phyloP scores from a whole-genome alignment of 257 asterid genomes.

The Jaltomata sinuosa region DNA sequence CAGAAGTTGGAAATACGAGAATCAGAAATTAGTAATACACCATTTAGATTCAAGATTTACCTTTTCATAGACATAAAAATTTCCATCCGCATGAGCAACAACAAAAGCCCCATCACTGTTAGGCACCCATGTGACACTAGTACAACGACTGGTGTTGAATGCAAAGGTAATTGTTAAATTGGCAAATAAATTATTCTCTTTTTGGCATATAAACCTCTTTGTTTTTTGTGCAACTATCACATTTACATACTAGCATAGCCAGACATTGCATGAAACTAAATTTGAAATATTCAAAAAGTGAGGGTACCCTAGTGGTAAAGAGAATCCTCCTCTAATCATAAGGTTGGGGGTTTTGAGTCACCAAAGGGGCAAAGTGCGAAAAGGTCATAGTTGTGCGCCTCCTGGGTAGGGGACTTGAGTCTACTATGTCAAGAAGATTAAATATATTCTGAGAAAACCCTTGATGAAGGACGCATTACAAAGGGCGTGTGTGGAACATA shows the following conservation, averaged over 20 bases:
- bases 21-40: background rate
- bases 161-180: conserved; percentile 17
- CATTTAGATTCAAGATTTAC: conserved; percentile 37
- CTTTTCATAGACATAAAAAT: conserved; percentile 79
- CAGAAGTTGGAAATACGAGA: background rate
- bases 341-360: background rate
- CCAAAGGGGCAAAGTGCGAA: background rate
- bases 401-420: background rate
- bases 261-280: background rate
- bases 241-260: background rate
- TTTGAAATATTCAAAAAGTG: background rate
- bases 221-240: background rate
- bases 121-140: conserved; percentile 88
- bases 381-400: background rate
- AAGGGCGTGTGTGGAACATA: background rate
- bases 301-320: background rate
- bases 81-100: conserved; percentile 92
- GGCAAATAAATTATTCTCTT: background rate
- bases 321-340: background rate
- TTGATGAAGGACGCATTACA: background rate
- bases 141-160: conserved; percentile 63
- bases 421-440: background rate
- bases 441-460: background rate
- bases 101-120: conserved; percentile 80
- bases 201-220: background rate